Evolutionary conservation across 2,329 filamentous ascomycete species (phyloP).

Genomic region (Pseudogymnoascus sp.): DNA sequence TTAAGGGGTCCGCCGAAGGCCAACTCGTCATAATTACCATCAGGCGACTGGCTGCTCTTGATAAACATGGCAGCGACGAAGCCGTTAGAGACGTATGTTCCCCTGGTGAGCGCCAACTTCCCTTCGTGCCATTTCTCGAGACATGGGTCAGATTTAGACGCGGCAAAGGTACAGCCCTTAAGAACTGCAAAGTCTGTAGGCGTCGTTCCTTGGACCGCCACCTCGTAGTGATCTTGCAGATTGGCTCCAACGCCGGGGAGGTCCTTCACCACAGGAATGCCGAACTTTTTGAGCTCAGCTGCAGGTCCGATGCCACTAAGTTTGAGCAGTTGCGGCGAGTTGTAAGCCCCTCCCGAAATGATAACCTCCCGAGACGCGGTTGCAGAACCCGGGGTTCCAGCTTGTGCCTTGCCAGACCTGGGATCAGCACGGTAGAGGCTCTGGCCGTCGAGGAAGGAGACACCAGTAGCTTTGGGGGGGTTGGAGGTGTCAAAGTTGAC

Average conservation of each 20-base stretch:
- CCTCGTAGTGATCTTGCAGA: conserved; percentile 49
- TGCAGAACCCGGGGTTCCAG: conserved; percentile 20
- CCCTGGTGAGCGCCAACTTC: conserved; percentile 18
- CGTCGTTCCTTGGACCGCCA: conserved; percentile 37
- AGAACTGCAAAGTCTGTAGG: conserved; percentile 33
- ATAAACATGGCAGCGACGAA: conserved; percentile 36
- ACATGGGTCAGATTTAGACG: conserved; percentile 30
- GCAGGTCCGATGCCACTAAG: conserved; percentile 39
- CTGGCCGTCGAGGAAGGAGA: conserved; percentile 36
- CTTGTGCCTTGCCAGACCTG: conserved; percentile 26
- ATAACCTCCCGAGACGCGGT: conserved; percentile 38
- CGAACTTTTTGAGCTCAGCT: conserved; percentile 33
- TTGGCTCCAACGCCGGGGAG: conserved; percentile 59
- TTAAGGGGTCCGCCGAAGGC: conserved; percentile 27
- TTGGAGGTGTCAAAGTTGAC: conserved; percentile 30
- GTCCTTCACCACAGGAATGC: conserved; percentile 47
- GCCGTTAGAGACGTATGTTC: conserved; percentile 38
- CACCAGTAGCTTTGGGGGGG: conserved; percentile 30
- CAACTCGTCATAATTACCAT: conserved; percentile 34
- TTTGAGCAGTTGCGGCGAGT: conserved; percentile 41
- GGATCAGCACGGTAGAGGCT: conserved; percentile 38
- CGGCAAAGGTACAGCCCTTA: conserved; percentile 33
- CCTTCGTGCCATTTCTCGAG: conserved; percentile 24
- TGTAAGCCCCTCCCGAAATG: conserved; percentile 40
- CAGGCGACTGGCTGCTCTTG: conserved; percentile 30